Evolutionary conservation across 2,329 filamentous ascomycete genomes (phyloP).

Genomic region (Aspergillus hiratsukae): DNA sequence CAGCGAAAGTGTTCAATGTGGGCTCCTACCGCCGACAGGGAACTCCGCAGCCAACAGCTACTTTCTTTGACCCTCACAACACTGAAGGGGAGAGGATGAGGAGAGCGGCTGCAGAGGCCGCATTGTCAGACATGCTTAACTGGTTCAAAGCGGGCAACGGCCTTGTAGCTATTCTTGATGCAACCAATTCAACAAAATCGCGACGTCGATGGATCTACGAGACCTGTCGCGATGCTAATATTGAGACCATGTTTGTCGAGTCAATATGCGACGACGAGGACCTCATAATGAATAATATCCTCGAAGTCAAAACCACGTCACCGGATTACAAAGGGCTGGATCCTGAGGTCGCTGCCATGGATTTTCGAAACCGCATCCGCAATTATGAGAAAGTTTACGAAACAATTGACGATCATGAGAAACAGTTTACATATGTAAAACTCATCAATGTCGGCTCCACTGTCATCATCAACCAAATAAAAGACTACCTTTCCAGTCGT

Average conservation of each 20-base stretch:
- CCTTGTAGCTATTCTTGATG: constrained; percentile 88
- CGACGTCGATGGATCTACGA: constrained; percentile 89
- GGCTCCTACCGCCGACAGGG: constrained; percentile 88
- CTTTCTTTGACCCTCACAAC: constrained; percentile 93
- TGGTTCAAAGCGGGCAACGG: constrained; percentile 80
- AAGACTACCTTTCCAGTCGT: constrained; percentile 92
- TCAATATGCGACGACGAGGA: constrained; percentile 95
- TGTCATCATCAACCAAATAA: constrained; percentile 96
- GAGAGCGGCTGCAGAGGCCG: constrained; percentile 82
- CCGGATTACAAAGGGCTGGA: constrained; percentile 94
- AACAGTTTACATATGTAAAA: constrained; percentile 88
- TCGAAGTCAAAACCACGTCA: constrained; percentile 93
- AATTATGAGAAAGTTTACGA: constrained; percentile 98
- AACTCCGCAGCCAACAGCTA: constrained; percentile 83
- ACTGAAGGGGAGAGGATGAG: constrained; percentile 84
- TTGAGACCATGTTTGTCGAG: constrained; percentile 94
- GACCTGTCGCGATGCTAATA: constrained; percentile 65
- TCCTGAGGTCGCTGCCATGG: constrained; percentile 80
- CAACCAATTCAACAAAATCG: constrained; percentile 90
- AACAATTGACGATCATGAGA: constrained; percentile 85
- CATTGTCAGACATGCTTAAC: constrained; percentile 85
- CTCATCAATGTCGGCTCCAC: constrained; percentile 94
- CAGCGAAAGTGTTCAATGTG: constrained; percentile 93
- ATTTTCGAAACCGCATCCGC: constrained; percentile 89
- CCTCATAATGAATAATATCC: constrained; percentile 96